Evolutionary conservation across 768 basidiomycete species (phyloP).

Genomic region (Sporobolomyces phaffii): DNA sequence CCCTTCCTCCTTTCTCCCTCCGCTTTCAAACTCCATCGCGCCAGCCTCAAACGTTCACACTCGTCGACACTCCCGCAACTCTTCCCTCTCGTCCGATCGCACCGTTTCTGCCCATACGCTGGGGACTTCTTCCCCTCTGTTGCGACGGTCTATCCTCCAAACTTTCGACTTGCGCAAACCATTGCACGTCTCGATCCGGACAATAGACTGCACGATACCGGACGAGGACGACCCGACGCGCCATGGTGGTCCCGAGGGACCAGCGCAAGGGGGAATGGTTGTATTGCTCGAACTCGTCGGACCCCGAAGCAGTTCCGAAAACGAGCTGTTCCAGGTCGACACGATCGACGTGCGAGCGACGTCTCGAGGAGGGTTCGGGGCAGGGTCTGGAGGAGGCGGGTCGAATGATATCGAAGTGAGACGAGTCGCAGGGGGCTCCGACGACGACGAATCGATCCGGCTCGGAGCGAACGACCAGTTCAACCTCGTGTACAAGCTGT

Average conservation of each 20-base stretch:
- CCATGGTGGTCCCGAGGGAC: background rate
- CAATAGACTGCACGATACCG: constrained; percentile 12
- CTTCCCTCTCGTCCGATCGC: too few species aligned
- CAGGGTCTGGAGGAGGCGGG: background rate
- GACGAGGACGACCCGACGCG: background rate
- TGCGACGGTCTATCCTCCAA: constrained; percentile 9
- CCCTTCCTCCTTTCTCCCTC: constrained; percentile 11
- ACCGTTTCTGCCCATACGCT: too few species aligned
- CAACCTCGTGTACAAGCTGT: constrained; percentile 25
- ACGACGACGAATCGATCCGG: background rate
- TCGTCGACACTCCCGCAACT: constrained; percentile 2
- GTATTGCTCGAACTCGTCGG: background rate
- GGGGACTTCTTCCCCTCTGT: background rate
- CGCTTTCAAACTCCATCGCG: background rate
- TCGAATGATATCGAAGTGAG: background rate
- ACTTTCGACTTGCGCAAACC: constrained; percentile 2
- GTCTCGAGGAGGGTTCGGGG: background rate
- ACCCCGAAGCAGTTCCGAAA: background rate
- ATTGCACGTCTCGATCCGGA: constrained; percentile 1
- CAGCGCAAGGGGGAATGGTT: constrained; percentile 1
- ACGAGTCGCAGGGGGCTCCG: background rate
- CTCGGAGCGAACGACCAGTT: background rate
- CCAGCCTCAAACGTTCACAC: background rate
- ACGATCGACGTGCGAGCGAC: background rate
- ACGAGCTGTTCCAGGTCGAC: too few species aligned